phyloP scores from a whole-genome alignment of 352 stramenopile genomes.

The Globisporangium megalacanthum region DNA sequence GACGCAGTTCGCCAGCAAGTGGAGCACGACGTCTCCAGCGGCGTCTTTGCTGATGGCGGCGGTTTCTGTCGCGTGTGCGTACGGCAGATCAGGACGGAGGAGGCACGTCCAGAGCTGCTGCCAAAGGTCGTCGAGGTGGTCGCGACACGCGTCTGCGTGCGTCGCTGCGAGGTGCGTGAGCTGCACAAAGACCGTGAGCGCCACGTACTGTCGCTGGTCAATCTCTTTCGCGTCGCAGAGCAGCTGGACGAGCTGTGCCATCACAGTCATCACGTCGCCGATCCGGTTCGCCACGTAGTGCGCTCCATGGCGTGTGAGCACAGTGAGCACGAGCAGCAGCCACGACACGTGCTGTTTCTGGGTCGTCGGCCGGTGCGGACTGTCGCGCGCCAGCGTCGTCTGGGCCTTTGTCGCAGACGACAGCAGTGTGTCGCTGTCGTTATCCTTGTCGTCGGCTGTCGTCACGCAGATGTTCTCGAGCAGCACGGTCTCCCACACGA shows the following conservation, averaged over 20 bases:
- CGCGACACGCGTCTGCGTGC: constrained; percentile 23
- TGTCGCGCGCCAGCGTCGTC: constrained; percentile 15
- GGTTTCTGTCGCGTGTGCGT: constrained; percentile 36
- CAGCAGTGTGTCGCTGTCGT: neutral
- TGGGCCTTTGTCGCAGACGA: neutral
- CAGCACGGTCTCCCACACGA: constrained; percentile 44
- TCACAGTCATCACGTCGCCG: constrained; percentile 51
- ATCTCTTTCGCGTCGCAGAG: constrained; percentile 40
- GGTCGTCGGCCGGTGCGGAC: constrained; percentile 10
- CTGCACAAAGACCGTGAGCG: constrained; percentile 42
- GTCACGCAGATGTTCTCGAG: constrained; percentile 30
- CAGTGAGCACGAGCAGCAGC: constrained; percentile 40
- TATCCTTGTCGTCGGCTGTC: neutral
- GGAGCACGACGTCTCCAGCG: constrained; percentile 45
- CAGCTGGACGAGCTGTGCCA: constrained; percentile 36
- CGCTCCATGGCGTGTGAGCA: constrained; percentile 41
- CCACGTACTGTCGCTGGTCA: constrained; percentile 40
- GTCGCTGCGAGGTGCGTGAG: constrained; percentile 32
- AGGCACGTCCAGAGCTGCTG: constrained; percentile 37
- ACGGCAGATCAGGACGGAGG: constrained; percentile 50
- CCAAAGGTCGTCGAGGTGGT: constrained; percentile 42
- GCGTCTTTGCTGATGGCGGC: constrained; percentile 33
- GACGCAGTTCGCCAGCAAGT: constrained; percentile 40
- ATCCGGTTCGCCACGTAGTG: constrained; percentile 52
- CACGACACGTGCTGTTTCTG: constrained; percentile 38